Evolutionary conservation across 2,329 filamentous ascomycete species (phyloP), one percentile per base, ranked within the genome.

Genomic region (Trichoderma lentiforme): DNA sequence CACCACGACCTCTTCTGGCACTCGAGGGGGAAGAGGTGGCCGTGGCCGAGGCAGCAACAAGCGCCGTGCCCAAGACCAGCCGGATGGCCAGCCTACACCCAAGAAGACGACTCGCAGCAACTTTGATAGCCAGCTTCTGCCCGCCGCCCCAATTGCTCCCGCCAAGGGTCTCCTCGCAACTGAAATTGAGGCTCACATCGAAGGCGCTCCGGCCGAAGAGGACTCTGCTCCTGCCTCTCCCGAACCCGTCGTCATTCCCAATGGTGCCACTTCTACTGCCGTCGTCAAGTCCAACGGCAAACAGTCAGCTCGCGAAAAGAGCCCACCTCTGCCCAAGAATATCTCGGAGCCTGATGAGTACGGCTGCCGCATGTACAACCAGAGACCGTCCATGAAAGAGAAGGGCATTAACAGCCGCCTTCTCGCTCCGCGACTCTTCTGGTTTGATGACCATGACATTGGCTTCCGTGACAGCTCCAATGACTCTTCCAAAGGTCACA

Each of bases 381-480:
- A 81, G 71, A 74, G 77, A 12, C 83, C 87, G 64, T 82, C 80
- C 51, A 80, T 82, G 71, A 78, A 81, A 57, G 81, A 82, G 36
- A 81, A 80, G 80, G 73, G 82, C 30, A 84, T 85, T 76, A 89
- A 87, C 75, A 87, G 86, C 30, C 84, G 89, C 70, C 84, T 89
- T 76, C 80, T 88, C 57, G 78, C 78, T 5, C 87, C 87, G 12
- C 81, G 80, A 7, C 74, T 83, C 0, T 86, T 86, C 73, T 80
- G 83, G 66, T 89, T 84, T 71, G 82, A 86, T 47, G 80, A 85
- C 9, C 81, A 84, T 71, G 87, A 90, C 76, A 90, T 90, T 73
- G 88, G 88, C 15, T 90, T 88, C 77, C 84, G 86, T 26, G 88
- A 90, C 75, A 88, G 86, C 4, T 84, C 84, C 73, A 90, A 90